Conservation (phyloP, 2,329 filamentous ascomycete species). For the Paecilomyces fulvus region DNA sequence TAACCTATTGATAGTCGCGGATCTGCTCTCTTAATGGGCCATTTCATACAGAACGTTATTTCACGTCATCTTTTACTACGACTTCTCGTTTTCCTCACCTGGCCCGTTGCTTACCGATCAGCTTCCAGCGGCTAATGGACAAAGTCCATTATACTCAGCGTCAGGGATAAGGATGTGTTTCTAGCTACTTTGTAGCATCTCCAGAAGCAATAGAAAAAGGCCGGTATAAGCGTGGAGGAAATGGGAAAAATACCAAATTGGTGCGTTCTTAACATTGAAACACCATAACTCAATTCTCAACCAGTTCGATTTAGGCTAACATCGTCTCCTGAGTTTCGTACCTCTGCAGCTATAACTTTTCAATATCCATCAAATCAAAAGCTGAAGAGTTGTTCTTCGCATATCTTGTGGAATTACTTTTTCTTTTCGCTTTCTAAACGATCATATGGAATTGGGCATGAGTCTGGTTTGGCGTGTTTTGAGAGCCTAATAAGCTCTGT, state of each 20-base stretch:
- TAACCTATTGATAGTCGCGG: constrained; percentile 21
- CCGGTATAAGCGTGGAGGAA: constrained; percentile 27
- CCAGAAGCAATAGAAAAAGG: constrained; percentile 3
- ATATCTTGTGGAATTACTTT: background rate
- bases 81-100: background rate
- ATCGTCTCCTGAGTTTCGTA: background rate
- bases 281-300: background rate
- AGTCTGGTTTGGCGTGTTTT: background rate
- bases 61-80: background rate
- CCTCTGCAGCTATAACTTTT: background rate
- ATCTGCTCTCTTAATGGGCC: constrained; percentile 26
- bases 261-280: constrained; percentile 1
- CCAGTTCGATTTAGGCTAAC: background rate
- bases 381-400: background rate
- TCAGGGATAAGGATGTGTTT: background rate
- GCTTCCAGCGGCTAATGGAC: background rate
- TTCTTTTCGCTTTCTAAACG: background rate
- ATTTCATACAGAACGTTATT: background rate
- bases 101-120: background rate
- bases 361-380: background rate
- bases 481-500: background rate
- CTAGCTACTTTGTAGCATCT: background rate
- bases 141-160: background rate
- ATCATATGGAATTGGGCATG: background rate
- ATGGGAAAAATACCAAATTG: constrained; percentile 18